phyloP scores from a whole-genome alignment of 1,139 yeast species.

The Tardiomyces digboiensis region DNA sequence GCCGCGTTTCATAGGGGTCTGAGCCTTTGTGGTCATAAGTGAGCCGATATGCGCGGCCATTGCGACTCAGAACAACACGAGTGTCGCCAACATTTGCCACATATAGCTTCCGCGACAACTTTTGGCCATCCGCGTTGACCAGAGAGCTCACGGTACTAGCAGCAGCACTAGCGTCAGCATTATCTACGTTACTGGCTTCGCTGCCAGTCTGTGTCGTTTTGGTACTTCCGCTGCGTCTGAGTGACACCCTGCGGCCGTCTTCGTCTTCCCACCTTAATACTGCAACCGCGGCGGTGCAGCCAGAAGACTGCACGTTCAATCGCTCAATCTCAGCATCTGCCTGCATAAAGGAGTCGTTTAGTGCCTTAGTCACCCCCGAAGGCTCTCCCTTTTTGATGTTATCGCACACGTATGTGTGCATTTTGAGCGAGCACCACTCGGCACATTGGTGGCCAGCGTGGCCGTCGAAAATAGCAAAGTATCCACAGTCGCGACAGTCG shows the following conservation, averaged over 20 bases:
- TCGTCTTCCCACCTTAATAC: conserved; percentile 77
- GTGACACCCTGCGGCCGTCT: conserved; percentile 16
- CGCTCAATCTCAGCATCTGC: conserved; percentile 65
- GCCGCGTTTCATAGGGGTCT: conserved; percentile 63
- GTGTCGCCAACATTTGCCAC: conserved; percentile 97
- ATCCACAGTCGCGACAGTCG: conserved; percentile 86
- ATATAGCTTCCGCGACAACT: conserved; percentile 50
- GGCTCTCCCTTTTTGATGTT: conserved; percentile 28
- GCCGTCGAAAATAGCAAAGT: conserved; percentile 94
- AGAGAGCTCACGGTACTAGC: not conserved
- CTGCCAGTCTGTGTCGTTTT: no score
- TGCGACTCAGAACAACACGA: conserved; percentile 67
- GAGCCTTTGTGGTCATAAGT: conserved; percentile 94
- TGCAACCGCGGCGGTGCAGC: conserved; percentile 96
- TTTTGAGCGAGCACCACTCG: conserved; percentile 87
- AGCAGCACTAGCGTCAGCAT: not conserved
- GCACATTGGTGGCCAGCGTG: conserved; percentile 96
- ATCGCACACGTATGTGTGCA: conserved; percentile 58
- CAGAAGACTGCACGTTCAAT: conserved; percentile 54
- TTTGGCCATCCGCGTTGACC: conserved; percentile 2
- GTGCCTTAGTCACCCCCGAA: conserved; percentile 17
- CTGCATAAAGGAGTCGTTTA: conserved; percentile 42
- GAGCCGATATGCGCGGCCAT: conserved; percentile 64
- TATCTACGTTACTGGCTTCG: not conserved
- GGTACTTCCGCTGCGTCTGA: conserved; percentile 1